These are phyloP conservation scores for Petrea volubilis DNA, from an alignment of 257 asterid genomes.

Conservation along the genomic window DNA sequence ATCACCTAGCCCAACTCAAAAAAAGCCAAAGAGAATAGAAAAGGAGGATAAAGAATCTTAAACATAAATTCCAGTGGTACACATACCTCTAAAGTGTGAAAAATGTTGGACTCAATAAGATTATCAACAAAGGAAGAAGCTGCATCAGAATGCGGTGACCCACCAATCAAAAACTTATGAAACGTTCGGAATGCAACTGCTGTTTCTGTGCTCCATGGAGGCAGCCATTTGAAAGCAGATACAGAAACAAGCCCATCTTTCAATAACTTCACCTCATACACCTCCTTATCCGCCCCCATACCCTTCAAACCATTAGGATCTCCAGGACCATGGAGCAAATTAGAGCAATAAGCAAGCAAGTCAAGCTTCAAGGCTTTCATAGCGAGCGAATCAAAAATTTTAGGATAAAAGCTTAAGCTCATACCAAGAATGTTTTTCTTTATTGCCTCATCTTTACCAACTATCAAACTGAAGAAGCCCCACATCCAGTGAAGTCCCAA, in stretches of 20 bases:
- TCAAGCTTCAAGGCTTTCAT: conserved; percentile 89
- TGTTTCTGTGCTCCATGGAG: conserved; percentile 93
- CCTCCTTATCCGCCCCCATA: conserved; percentile 37
- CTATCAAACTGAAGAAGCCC: conserved; percentile 57
- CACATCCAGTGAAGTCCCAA: conserved; percentile 84
- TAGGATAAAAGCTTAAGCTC: conserved; percentile 77
- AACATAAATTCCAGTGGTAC: conserved; percentile 4
- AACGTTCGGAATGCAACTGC: conserved; percentile 86
- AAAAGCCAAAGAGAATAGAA: neutral
- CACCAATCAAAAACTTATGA: conserved; percentile 74
- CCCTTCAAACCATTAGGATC: conserved; percentile 39
- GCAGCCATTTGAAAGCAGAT: conserved; percentile 89
- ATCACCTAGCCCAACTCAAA: neutral
- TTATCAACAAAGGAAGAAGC: conserved; percentile 35
- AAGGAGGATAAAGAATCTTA: conserved; percentile 6
- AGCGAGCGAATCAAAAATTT: conserved; percentile 77
- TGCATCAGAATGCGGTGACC: conserved; percentile 60
- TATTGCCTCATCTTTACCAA: conserved; percentile 47
- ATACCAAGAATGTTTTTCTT: conserved; percentile 54
- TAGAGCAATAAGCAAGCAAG: conserved; percentile 70
- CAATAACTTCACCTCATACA: conserved; percentile 59
- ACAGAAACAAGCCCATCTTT: conserved; percentile 82
- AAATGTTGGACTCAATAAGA: conserved; percentile 49
- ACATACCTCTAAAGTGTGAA: conserved; percentile 65
- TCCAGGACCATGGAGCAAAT: conserved; percentile 38